These are phyloP conservation scores for Penicillium parvum DNA, from an alignment of 495 filamentous ascomycete genomes.

Conservation along the genomic window DNA sequence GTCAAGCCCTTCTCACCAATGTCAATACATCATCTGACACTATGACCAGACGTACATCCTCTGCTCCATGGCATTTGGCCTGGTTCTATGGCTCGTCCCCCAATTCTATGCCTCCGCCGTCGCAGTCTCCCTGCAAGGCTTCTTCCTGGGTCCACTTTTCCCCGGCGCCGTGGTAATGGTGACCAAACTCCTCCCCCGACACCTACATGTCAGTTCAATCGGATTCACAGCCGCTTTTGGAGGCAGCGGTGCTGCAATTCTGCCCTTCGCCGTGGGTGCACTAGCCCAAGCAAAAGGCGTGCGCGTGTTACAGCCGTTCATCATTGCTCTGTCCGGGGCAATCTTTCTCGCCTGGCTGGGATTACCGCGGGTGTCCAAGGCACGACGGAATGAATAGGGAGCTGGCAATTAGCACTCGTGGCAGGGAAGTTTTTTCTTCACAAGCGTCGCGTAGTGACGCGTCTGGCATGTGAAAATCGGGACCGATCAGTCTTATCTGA, in stretches of 20 bases:
- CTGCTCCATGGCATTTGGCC: constrained; percentile 48
- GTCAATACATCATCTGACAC: too few species aligned
- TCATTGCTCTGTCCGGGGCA: constrained; percentile 59
- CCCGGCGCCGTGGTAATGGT: constrained; percentile 73
- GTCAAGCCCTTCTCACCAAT: too few species aligned
- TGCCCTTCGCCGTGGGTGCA: constrained; percentile 81
- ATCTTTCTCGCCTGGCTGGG: constrained; percentile 55
- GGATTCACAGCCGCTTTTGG: constrained; percentile 83
- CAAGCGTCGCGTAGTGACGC: not conserved
- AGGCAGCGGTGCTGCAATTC: constrained; percentile 69
- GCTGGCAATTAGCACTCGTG: not conserved
- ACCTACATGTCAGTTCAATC: constrained; percentile 76
- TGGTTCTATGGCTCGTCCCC: constrained; percentile 66
- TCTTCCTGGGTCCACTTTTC: constrained; percentile 64
- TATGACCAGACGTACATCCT: constrained; percentile 51
- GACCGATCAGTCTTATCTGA: constrained; percentile 19
- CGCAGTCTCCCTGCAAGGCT: constrained; percentile 63
- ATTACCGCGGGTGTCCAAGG: constrained; percentile 31
- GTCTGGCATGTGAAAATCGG: constrained; percentile 16
- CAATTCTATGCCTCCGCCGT: constrained; percentile 69
- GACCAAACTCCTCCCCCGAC: constrained; percentile 74
- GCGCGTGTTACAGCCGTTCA: constrained; percentile 70
- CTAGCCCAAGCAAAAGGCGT: constrained; percentile 80
- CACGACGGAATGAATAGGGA: constrained; percentile 15
- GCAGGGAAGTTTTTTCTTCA: constrained; percentile 5